These are phyloP conservation scores for Silene noctiflora DNA, from an alignment of 179 eudicot species.

Conservation along the genomic window DNA sequence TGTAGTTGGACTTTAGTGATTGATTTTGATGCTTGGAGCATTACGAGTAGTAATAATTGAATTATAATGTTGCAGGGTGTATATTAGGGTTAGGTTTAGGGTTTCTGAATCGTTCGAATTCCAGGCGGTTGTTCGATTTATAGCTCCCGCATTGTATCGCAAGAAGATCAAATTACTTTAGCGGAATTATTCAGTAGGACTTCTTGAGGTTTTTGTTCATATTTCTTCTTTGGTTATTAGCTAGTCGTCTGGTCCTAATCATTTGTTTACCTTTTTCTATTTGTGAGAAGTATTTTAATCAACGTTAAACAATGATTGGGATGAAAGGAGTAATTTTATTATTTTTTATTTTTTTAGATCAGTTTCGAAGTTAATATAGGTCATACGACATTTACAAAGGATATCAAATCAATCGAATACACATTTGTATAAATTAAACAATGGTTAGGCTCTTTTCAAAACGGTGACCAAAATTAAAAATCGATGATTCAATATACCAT, in stretches of 20 bases:
- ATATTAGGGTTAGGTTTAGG: conserved; percentile 15
- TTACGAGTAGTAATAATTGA: background rate
- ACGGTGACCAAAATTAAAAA: no score
- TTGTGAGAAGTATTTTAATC: no score
- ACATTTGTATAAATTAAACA: no score
- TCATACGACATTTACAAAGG: background rate
- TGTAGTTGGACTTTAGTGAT: conserved; percentile 2
- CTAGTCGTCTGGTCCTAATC: no score
- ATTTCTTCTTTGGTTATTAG: background rate
- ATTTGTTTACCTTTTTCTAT: no score
- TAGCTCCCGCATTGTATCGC: background rate
- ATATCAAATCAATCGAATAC: background rate
- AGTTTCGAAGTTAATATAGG: background rate
- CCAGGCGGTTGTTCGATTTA: background rate
- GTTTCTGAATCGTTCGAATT: conserved; percentile 12
- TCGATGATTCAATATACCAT: no score
- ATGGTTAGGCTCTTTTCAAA: no score
- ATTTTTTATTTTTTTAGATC: background rate
- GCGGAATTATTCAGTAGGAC: conserved; percentile 9
- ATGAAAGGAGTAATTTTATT: background rate
- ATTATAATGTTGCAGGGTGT: conserved; percentile 9
- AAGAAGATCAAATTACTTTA: background rate
- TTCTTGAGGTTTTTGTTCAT: conserved; percentile 15
- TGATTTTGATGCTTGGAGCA: conserved; percentile 2
- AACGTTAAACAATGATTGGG: no score